These are phyloP conservation scores for Malassezia obtusa DNA, from an alignment of 1,284 basidiomycete genomes.

Conservation along the genomic window DNA sequence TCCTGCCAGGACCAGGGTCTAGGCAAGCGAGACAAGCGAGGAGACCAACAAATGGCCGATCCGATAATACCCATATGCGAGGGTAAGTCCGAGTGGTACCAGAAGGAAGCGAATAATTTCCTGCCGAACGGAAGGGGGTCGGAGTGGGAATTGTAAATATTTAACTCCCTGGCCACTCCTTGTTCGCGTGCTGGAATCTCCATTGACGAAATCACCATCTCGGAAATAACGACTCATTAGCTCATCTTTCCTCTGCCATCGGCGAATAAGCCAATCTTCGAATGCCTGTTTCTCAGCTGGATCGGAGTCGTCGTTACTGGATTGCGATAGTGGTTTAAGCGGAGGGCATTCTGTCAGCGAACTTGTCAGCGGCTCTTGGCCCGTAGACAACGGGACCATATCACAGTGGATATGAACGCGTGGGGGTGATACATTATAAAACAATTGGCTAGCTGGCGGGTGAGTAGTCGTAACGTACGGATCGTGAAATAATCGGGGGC, in stretches of 20 bases:
- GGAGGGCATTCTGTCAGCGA: not conserved
- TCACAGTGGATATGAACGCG: conserved; percentile 1
- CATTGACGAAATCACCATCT: not conserved
- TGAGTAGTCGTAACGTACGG: not conserved
- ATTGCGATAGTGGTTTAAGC: not conserved
- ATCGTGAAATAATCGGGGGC: not conserved
- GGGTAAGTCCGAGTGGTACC: not conserved
- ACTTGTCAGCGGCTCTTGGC: not conserved
- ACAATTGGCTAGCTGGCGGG: not conserved
- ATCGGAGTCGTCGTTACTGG: not conserved
- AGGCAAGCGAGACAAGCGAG: too few relatives aligned
- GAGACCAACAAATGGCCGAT: not conserved
- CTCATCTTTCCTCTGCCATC: not conserved
- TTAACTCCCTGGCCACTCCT: not conserved
- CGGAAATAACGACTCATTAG: not conserved
- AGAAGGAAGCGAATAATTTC: not conserved
- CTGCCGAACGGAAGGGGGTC: not conserved
- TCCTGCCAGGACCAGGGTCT: too few relatives aligned
- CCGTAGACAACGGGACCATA: not conserved
- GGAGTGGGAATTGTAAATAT: not conserved
- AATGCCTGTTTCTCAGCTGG: not conserved
- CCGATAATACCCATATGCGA: not conserved
- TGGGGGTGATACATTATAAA: not conserved
- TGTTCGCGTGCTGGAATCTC: not conserved
- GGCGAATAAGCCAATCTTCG: not conserved